phyloP scores from a whole-genome alignment of 1,139 yeast species.

The Pichia sp. region DNA sequence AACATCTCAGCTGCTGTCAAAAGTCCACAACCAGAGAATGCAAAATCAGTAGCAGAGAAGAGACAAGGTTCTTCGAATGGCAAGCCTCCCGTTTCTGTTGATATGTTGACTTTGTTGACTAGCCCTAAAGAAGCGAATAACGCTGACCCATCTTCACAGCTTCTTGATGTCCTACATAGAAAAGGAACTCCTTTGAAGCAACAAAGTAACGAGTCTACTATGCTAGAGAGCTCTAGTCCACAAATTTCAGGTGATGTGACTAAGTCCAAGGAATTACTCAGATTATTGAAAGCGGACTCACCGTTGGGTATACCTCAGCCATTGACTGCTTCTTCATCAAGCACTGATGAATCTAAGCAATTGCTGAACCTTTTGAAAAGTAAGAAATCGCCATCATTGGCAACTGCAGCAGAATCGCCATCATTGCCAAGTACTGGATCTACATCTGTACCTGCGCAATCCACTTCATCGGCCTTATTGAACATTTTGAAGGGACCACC shows the following conservation, averaged over 20 bases:
- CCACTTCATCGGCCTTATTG: slow-evolving; percentile 15
- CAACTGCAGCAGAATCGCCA: slow-evolving; percentile 16
- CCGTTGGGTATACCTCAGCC: not conserved
- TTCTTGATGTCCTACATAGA: slow-evolving; percentile 10
- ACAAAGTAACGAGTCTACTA: not conserved
- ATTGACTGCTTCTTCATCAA: not conserved
- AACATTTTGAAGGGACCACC: slow-evolving; percentile 18
- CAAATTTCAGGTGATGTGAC: not conserved
- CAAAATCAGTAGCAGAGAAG: not conserved
- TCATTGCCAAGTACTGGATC: not conserved
- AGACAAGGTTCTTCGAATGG: slow-evolving; percentile 2
- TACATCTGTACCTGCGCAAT: slow-evolving; percentile 14
- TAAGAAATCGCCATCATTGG: not conserved
- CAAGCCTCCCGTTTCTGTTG: slow-evolving; percentile 7
- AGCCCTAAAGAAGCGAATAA: slow-evolving; percentile 14
- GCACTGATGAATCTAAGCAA: slow-evolving; percentile 2
- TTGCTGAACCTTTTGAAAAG: slow-evolving; percentile 9
- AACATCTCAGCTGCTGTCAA: not conserved
- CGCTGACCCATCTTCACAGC: slow-evolving; percentile 15
- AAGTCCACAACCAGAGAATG: not conserved
- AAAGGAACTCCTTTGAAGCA: not conserved
- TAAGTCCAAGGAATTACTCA: slow-evolving; percentile 11
- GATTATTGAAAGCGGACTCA: slow-evolving; percentile 1
- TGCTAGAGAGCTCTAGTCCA: not conserved
- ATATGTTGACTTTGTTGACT: slow-evolving; percentile 12